Percentiles rank a stretch among this genome's conserved stretches.
Conservation (phyloP, 768 basidiomycete species). For the Mycena belliarum region DNA sequence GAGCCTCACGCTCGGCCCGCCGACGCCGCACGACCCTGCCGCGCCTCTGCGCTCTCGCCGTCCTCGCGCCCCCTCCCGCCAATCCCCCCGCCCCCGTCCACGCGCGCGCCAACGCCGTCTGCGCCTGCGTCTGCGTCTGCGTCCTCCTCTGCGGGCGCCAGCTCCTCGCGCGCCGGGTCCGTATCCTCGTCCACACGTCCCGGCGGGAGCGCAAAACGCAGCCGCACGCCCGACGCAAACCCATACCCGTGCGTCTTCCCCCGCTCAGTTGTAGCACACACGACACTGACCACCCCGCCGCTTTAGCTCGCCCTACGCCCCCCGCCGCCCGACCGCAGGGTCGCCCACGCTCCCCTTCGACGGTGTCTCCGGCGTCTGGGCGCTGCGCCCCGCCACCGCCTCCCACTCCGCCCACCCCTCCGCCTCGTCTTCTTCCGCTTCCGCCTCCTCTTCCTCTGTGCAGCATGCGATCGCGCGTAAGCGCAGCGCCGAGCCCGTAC, state of each 20-base stretch:
- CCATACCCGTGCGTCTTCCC: neutral
- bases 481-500: neutral
- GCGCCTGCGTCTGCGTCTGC: no score
- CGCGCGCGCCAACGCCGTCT: no score
- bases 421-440: neutral
- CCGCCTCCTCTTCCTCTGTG: no score
- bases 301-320: neutral
- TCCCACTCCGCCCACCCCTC: neutral
- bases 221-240: neutral
- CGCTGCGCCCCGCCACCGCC: conserved; percentile 17
- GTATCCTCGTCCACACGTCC: no score
- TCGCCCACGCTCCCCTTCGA: conserved; percentile 20
- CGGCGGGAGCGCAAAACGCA: neutral
- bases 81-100: conserved; percentile 7
- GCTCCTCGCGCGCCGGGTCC: no score
- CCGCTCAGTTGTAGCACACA: no score
- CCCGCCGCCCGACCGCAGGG: neutral
- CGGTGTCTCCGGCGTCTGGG: conserved; percentile 21
- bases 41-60: neutral
- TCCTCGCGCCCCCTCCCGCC: neutral
- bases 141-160: neutral
- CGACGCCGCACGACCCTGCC: neutral
- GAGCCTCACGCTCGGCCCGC: neutral
- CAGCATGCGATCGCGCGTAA: neutral
- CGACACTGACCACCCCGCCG: neutral